phyloP scores from a whole-genome alignment of 129 eudicot species.

The Centella asiatica region DNA sequence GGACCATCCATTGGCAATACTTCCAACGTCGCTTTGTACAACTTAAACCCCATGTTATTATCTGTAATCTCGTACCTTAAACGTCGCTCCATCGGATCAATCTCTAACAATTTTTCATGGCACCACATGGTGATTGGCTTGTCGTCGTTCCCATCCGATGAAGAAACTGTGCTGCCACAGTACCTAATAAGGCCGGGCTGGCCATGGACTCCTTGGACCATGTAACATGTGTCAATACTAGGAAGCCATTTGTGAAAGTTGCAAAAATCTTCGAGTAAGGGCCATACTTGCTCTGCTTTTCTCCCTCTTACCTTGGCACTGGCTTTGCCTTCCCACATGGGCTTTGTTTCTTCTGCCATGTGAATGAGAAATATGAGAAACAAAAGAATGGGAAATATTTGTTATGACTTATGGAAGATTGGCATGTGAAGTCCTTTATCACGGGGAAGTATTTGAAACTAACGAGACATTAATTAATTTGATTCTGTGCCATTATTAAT shows the following conservation, averaged over 20 bases:
- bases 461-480: no score
- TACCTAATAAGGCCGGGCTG: constrained; percentile 49
- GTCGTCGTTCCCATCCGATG: constrained; percentile 8
- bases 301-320: constrained; percentile 20
- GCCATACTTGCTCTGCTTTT: constrained; percentile 48
- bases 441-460: no score
- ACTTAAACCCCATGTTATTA: constrained; percentile 33
- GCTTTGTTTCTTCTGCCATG: constrained; percentile 21
- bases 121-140: constrained; percentile 31
- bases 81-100: constrained; percentile 21
- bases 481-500: no score
- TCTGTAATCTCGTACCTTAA: constrained; percentile 37
- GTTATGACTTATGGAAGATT: no score
- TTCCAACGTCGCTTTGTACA: constrained; percentile 27
- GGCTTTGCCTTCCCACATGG: constrained; percentile 59
- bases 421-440: no score
- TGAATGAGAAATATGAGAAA: no score
- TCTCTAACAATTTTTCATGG: constrained; percentile 26
- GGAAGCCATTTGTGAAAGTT: constrained; percentile 58
- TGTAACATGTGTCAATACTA: constrained; percentile 35
- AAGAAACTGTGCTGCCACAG: constrained; percentile 33
- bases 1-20: constrained; percentile 14
- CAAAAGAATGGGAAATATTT: no score
- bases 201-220: constrained; percentile 40
- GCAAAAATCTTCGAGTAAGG: constrained; percentile 54